These are phyloP conservation scores for Whalleya microplaca DNA, from an alignment of 2,329 filamentous ascomycete species.

Conservation along the genomic window DNA sequence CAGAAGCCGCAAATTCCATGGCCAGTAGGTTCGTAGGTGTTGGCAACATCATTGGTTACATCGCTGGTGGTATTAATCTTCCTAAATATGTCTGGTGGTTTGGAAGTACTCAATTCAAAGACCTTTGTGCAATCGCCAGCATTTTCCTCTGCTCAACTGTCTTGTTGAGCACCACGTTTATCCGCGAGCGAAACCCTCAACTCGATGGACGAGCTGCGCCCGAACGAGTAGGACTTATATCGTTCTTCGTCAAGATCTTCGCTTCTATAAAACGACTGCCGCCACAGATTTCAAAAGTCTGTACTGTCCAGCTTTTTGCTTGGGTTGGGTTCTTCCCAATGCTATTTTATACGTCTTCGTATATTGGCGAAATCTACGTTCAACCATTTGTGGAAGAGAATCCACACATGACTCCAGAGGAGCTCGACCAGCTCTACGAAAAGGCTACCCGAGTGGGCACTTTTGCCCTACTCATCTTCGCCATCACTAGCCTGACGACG, in stretches of 20 bases:
- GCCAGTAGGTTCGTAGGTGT: slow-evolving; percentile 83
- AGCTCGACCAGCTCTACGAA: slow-evolving; percentile 82
- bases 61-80: slow-evolving; percentile 83
- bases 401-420: slow-evolving; percentile 73
- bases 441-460: slow-evolving; percentile 85
- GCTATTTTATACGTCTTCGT: slow-evolving; percentile 93
- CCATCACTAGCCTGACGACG: slow-evolving; percentile 78
- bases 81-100: slow-evolving; percentile 77
- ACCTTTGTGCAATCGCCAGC: slow-evolving; percentile 84
- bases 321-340: slow-evolving; percentile 98
- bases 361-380: slow-evolving; percentile 90
- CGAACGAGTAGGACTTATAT: slow-evolving; percentile 66
- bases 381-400: slow-evolving; percentile 79
- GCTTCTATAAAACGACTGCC: slow-evolving; percentile 78
- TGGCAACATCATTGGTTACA: slow-evolving; percentile 88
- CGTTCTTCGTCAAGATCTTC: slow-evolving; percentile 81
- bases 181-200: slow-evolving; percentile 81
- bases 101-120: slow-evolving; percentile 89
- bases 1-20: slow-evolving; percentile 90
- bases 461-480: slow-evolving; percentile 86
- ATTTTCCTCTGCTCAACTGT: slow-evolving; percentile 73
- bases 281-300: slow-evolving; percentile 80
- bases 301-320: slow-evolving; percentile 79
- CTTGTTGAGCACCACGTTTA: slow-evolving; percentile 67
- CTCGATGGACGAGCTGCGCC: slow-evolving; percentile 66